phyloP scores from a whole-genome alignment of 192 early-diverging fungal species.

The Backusella macrospora region DNA sequence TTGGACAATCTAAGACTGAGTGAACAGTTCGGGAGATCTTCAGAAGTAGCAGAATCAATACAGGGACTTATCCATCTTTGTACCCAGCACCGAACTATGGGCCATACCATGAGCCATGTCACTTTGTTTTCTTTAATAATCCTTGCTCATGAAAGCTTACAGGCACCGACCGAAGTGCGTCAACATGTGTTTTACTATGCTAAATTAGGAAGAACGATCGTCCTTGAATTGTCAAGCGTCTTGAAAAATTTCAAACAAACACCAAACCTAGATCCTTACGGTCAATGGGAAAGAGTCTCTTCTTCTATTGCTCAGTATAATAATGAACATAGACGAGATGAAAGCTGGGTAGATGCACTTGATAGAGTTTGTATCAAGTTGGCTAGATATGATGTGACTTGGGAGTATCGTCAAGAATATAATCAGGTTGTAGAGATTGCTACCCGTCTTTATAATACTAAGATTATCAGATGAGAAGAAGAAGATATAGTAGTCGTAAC shows the following conservation, averaged over 20 bases:
- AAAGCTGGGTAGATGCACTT: slow-evolving; percentile 19
- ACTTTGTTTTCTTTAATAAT: slow-evolving; percentile 3
- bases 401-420: slow-evolving; percentile 25
- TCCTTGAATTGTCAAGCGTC: slow-evolving; percentile 26
- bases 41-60: slow-evolving; percentile 18
- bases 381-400: slow-evolving; percentile 20
- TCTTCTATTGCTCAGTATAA: neutral
- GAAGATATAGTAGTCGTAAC: neutral
- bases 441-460: neutral
- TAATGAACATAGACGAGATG: no score
- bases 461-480: neutral
- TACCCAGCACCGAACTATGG: neutral
- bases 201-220: slow-evolving; percentile 28
- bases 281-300: neutral
- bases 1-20: slow-evolving; percentile 20
- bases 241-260: slow-evolving; percentile 24
- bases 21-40: slow-evolving; percentile 29
- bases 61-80: neutral
- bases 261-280: neutral
- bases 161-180: slow-evolving; percentile 26
- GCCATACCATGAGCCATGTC: neutral
- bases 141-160: slow-evolving; percentile 5
- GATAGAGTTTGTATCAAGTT: neutral
- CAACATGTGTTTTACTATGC: slow-evolving; percentile 31
- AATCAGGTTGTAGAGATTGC: slow-evolving; percentile 7